Evolutionary conservation across 495 filamentous ascomycete species (phyloP), one percentile per base, ranked within the genome.

Genomic region (Rhypophila decipiens): DNA sequence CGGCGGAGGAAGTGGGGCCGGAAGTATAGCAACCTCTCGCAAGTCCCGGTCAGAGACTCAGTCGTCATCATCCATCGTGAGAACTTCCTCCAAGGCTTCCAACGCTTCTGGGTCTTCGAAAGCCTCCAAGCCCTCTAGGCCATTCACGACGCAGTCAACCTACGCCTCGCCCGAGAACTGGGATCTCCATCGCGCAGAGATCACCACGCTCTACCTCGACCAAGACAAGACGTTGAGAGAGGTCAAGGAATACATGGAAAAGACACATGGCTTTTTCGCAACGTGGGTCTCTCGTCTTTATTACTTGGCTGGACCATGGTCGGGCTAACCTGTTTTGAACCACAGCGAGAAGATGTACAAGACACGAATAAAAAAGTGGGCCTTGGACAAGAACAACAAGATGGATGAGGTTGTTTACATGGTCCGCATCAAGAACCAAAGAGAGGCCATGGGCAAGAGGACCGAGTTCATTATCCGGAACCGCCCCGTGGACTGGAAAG

Each of bases 291-390:
- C 17, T 12, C 41, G 38, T 20, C 21, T 4, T 29, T 20, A 15
- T 37, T 19, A 40, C 39, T n/a, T 22, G 10, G 23, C 19, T 4
- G 22, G 13, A 31, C 17, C 22, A 10, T 27, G 29, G 27, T 11
- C 27, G 11, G 5, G 19, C 33, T 0, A 40, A 33, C 37, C 12
- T 13, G 15, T 15, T 23, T n/a, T 21, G 24, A 34, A n/a, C 41
- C 24, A 40, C n/a, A 72, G 69, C 11, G 42, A 58, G 39, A 64
- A 68, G 23, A 73, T 71, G 70, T 73, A 69, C 54, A 67, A 70
- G 24, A 64, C 63, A 4, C 58, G 68, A 5, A 69, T 71, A 42
- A 58, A 65, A 45, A 64, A 69, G 52, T 73, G 70, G 70, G 56
- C 60, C 5, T 60, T 69, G 39, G 67, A 68, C 47, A 73, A 73